Conservation (phyloP, 768 basidiomycete species). For the Tricholoma sp. region DNA sequence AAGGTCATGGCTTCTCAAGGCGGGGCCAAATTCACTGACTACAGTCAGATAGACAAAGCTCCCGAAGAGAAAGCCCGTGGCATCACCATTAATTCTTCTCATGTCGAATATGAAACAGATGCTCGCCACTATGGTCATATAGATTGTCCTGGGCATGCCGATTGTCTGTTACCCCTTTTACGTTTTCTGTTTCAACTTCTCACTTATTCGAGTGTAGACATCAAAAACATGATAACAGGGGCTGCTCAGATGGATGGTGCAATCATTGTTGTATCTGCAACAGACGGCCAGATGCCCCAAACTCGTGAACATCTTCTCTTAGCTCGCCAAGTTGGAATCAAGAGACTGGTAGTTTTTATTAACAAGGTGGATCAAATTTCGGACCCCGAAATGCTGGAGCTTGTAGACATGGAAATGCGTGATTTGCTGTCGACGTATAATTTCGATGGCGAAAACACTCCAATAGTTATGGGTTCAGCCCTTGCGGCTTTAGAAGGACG, state of each 20-base stretch:
- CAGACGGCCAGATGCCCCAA: slow-evolving; percentile 99
- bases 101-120: slow-evolving; percentile 96
- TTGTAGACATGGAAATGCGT: slow-evolving; percentile 99
- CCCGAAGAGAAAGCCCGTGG: slow-evolving; percentile 99
- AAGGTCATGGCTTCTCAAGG: slow-evolving; percentile 80
- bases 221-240: slow-evolving; percentile 99
- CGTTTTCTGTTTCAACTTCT: neutral
- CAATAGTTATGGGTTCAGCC: slow-evolving; percentile 98
- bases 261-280: slow-evolving; percentile 95
- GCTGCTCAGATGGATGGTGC: slow-evolving; percentile 97
- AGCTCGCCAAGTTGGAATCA: slow-evolving; percentile 96
- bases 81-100: slow-evolving; percentile 98
- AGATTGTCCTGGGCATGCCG: slow-evolving; percentile 95
- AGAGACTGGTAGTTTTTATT: slow-evolving; percentile 97
- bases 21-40: slow-evolving; percentile 88
- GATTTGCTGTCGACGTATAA: slow-evolving; percentile 89
- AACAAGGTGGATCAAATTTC: slow-evolving; percentile 98
- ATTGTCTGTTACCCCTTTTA: slow-evolving; percentile 52
- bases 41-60: slow-evolving; percentile 97
- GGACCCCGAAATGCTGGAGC: slow-evolving; percentile 97
- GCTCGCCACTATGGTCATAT: slow-evolving; percentile 94
- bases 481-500: slow-evolving; percentile 90
- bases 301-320: slow-evolving; percentile 97
- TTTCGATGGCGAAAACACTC: slow-evolving; percentile 95
- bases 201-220: slow-evolving; percentile 47